Percentiles rank a stretch among this genome's conserved stretches.
phyloP scores from a whole-genome alignment of 257 asterid genomes.

The Ligustrum vulgare region DNA sequence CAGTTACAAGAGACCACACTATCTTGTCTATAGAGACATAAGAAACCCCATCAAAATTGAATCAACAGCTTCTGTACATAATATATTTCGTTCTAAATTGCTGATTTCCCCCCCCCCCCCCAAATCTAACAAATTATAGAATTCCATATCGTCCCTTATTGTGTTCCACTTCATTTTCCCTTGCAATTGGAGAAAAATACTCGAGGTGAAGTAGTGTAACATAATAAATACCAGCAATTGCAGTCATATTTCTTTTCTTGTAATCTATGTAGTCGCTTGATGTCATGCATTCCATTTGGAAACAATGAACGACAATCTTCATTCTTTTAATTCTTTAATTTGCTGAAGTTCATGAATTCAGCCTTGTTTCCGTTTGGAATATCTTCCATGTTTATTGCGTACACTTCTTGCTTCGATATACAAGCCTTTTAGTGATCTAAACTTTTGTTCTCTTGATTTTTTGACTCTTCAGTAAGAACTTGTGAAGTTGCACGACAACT shows the following conservation, averaged over 20 bases:
- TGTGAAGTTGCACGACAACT: slow-evolving; percentile 5
- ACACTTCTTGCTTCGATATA: background rate
- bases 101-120: background rate
- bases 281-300: background rate
- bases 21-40: background rate
- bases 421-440: background rate
- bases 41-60: background rate
- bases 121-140: background rate
- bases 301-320: background rate
- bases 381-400: background rate
- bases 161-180: background rate
- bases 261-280: background rate
- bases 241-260: background rate
- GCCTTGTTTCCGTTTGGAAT: background rate
- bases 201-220: background rate
- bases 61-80: background rate
- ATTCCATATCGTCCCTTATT: background rate
- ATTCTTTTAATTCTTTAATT: background rate
- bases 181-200: background rate
- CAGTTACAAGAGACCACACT: background rate
- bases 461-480: slow-evolving; percentile 2
- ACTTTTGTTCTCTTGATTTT: background rate
- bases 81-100: background rate
- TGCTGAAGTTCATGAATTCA: background rate
- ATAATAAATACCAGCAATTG: background rate